These are phyloP conservation scores for Dimocarpus longan DNA, from an alignment of 345 rosid genomes.

Conservation along the genomic window DNA sequence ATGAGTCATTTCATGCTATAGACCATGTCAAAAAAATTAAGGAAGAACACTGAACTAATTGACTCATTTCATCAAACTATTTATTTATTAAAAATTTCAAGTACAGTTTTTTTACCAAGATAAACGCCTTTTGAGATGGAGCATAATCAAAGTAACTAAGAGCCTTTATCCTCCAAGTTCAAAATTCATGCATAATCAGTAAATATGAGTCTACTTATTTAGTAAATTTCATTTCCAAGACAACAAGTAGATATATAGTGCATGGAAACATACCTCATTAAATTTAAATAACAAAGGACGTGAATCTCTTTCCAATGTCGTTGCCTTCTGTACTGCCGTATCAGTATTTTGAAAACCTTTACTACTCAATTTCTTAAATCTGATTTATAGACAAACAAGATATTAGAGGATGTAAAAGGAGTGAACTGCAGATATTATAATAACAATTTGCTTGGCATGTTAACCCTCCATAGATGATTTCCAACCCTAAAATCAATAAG, in stretches of 20 bases:
- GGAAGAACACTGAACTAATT: neutral
- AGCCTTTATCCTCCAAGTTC: too few relatives aligned
- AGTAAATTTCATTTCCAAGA: neutral
- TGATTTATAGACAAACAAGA: constrained; percentile 33
- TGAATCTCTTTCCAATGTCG: constrained; percentile 59
- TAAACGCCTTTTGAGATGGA: neutral
- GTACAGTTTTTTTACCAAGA: neutral
- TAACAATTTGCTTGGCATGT: neutral
- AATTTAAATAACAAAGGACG: constrained; percentile 84
- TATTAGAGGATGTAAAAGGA: constrained; percentile 4
- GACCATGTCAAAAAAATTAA: neutral
- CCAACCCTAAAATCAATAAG: neutral
- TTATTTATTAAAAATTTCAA: neutral
- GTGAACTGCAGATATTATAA: neutral
- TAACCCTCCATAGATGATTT: neutral
- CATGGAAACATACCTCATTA: constrained; percentile 67
- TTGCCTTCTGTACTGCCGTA: constrained; percentile 37
- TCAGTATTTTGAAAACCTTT: constrained; percentile 50
- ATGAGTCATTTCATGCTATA: neutral
- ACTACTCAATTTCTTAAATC: constrained; percentile 61
- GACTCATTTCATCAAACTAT: neutral
- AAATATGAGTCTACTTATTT: neutral
- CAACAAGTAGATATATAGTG: neutral
- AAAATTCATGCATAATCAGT: neutral
- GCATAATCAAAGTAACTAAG: neutral